phyloP scores from a whole-genome alignment of 2,329 filamentous ascomycete species.

The Clonostachys sp. region DNA sequence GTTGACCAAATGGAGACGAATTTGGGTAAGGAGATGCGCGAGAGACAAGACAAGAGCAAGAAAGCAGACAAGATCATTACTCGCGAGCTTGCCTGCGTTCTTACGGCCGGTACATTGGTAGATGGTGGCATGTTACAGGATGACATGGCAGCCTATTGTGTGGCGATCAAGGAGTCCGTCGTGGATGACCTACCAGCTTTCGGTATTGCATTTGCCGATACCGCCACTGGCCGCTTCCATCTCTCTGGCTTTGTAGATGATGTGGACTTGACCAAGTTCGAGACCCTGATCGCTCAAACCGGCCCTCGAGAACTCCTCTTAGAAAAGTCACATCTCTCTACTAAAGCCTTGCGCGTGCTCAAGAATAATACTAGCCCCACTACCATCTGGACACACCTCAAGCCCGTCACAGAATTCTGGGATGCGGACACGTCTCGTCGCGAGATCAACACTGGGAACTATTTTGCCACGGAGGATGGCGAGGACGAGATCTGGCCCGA shows the following conservation, averaged over 20 bases:
- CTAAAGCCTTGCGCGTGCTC: constrained; percentile 85
- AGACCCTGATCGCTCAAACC: constrained; percentile 92
- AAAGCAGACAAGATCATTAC: constrained; percentile 92
- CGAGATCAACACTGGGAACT: constrained; percentile 74
- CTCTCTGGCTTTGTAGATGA: constrained; percentile 92
- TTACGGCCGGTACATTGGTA: constrained; percentile 89
- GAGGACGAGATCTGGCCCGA: constrained; percentile 70
- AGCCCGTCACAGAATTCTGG: constrained; percentile 86
- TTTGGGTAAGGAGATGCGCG: constrained; percentile 97
- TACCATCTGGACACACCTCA: constrained; percentile 93
- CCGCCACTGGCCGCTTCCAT: constrained; percentile 91
- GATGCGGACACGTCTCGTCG: constrained; percentile 75
- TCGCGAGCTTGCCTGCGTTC: constrained; percentile 82
- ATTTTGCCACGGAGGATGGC: constrained; percentile 62
- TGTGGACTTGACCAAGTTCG: constrained; percentile 89
- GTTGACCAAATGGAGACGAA: constrained; percentile 98
- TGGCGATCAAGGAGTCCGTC: constrained; percentile 83
- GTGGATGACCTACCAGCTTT: constrained; percentile 75
- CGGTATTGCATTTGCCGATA: constrained; percentile 90
- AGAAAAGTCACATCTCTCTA: constrained; percentile 81
- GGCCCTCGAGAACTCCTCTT: constrained; percentile 83
- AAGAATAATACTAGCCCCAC: constrained; percentile 94
- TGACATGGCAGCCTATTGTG: constrained; percentile 95
- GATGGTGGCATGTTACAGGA: constrained; percentile 96
- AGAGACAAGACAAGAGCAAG: constrained; percentile 66